phyloP scores from a whole-genome alignment of 305 asterid genomes.

The Salvia sclarea region DNA sequence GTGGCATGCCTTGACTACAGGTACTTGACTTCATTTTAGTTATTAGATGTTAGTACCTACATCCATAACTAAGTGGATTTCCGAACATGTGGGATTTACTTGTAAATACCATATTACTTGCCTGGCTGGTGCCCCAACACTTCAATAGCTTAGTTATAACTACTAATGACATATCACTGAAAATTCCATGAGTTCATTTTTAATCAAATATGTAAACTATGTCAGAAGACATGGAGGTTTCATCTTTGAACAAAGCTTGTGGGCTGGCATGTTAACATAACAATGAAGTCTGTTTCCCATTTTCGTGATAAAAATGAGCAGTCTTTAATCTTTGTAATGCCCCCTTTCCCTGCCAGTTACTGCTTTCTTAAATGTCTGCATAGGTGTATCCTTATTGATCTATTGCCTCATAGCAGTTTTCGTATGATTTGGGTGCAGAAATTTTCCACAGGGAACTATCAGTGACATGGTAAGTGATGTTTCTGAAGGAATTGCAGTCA shows the following conservation, averaged over 20 bases:
- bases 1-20: slow-evolving; percentile 98
- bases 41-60: slow-evolving; percentile 13
- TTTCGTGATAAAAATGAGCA: neutral
- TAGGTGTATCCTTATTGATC: slow-evolving; percentile 13
- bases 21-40: slow-evolving; percentile 42
- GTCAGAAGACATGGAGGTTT: neutral
- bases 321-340: neutral
- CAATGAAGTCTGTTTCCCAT: neutral
- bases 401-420: slow-evolving; percentile 28
- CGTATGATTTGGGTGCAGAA: slow-evolving; percentile 54
- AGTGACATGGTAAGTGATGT: slow-evolving; percentile 91
- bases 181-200: neutral
- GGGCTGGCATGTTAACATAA: slow-evolving; percentile 12
- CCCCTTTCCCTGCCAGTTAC: neutral
- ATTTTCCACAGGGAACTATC: slow-evolving; percentile 98
- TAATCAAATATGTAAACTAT: slow-evolving; percentile 9
- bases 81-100: slow-evolving; percentile 8
- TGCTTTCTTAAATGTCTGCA: slow-evolving; percentile 11
- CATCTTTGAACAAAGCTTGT: neutral
- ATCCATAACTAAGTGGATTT: slow-evolving; percentile 2
- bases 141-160: slow-evolving; percentile 10
- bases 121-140: slow-evolving; percentile 20
- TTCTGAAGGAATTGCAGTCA: slow-evolving; percentile 72
- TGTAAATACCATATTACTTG: slow-evolving; percentile 20
- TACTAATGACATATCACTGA: slow-evolving; percentile 1